Conservation (phyloP, 2,329 filamentous ascomycete species). For the Mollisiaceae sp. region DNA sequence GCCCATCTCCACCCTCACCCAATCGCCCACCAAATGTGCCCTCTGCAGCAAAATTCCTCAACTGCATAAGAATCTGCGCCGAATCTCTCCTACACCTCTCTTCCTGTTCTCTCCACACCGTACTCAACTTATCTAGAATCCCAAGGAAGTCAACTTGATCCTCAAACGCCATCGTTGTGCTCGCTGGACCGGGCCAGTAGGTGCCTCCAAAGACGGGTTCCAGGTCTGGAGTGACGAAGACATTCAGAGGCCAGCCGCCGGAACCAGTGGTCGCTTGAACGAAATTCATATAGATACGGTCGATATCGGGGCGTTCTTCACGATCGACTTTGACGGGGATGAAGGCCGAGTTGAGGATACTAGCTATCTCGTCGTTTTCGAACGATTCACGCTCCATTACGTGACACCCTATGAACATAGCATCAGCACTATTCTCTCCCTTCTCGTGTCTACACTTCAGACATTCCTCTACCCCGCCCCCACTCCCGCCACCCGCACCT, state of each 20-base stretch:
- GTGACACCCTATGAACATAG: constrained; percentile 67
- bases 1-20: constrained; percentile 62
- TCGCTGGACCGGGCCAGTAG: constrained; percentile 74
- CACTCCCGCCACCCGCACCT: neutral
- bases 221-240: constrained; percentile 93
- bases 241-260: constrained; percentile 93
- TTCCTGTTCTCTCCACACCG: constrained; percentile 83
- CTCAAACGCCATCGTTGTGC: constrained; percentile 47
- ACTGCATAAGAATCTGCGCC: constrained; percentile 77
- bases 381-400: constrained; percentile 95
- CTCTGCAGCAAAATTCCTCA: constrained; percentile 88
- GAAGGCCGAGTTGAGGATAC: constrained; percentile 83
- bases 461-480: neutral
- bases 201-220: constrained; percentile 96
- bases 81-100: constrained; percentile 83
- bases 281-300: constrained; percentile 98
- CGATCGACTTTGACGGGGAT: constrained; percentile 92
- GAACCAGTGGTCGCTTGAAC: constrained; percentile 89
- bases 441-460: neutral
- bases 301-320: constrained; percentile 91
- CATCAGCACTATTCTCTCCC: neutral
- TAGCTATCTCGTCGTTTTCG: constrained; percentile 78
- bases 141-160: constrained; percentile 80
- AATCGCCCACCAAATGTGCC: constrained; percentile 65
- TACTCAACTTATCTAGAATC: constrained; percentile 78